Percentiles rank a stretch among this genome's conserved stretches.
Conservation (phyloP, 345 rosid genomes). For the Clarkia xantiana region DNA sequence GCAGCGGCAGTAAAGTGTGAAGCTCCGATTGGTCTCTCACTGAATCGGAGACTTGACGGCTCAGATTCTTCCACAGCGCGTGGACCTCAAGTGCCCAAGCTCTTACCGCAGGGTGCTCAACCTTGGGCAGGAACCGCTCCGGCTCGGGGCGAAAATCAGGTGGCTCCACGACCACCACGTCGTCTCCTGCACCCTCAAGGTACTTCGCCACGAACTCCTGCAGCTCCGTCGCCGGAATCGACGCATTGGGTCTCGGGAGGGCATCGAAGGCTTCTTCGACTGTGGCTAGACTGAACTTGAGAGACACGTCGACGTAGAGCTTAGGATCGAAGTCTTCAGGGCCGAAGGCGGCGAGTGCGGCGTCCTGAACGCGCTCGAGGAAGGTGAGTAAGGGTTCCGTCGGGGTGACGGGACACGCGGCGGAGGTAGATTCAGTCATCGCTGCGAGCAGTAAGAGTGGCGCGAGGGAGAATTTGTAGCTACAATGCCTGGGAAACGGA, state of each 20-base stretch:
- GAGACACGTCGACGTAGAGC: constrained; percentile 48
- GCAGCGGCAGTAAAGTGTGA: constrained; percentile 74
- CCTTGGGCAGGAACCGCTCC: constrained; percentile 47
- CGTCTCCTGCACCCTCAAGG: constrained; percentile 44
- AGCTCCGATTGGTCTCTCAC: constrained; percentile 35
- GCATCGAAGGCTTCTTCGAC: constrained; percentile 33
- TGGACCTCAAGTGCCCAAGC: constrained; percentile 81
- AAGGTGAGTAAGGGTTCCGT: constrained; percentile 30
- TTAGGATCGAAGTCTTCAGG: constrained; percentile 44
- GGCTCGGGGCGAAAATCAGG: constrained; percentile 55
- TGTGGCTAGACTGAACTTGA: constrained; percentile 30
- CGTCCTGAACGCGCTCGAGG: constrained; percentile 50
- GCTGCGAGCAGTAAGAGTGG: constrained; percentile 1
- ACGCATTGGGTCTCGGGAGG: constrained; percentile 30
- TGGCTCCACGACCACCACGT: constrained; percentile 38
- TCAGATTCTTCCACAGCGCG: constrained; percentile 61
- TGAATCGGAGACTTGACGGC: constrained; percentile 37
- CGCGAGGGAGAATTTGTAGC: too few relatives aligned
- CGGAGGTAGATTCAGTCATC: background rate
- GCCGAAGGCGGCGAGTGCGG: constrained; percentile 39
- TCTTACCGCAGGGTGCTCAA: constrained; percentile 46
- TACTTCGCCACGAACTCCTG: constrained; percentile 14
- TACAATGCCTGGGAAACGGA: too few relatives aligned
- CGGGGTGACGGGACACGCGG: background rate
- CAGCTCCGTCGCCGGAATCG: constrained; percentile 16